Percentiles rank a stretch among this genome's conserved stretches.
Evolutionary conservation across 2,329 filamentous ascomycete genomes (phyloP).

Genomic region (Podosphaera aphanis): DNA sequence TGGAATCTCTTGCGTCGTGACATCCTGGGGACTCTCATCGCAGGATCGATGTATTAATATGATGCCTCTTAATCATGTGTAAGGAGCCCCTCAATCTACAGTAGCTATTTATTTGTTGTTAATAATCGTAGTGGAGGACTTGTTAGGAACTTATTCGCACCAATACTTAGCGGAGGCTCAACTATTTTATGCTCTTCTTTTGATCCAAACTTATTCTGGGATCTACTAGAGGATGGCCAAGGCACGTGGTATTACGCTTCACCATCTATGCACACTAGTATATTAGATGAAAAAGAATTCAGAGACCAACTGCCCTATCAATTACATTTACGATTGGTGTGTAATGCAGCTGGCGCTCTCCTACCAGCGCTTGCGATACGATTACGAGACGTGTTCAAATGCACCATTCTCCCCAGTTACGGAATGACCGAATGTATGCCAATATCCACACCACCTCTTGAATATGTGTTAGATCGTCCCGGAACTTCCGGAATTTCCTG

Average conservation of each 20-base stretch:
- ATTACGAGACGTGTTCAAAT: constrained; percentile 26
- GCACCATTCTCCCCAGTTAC: constrained; percentile 29
- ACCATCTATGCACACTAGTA: constrained; percentile 31
- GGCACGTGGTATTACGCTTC: constrained; percentile 36
- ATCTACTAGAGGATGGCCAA: constrained; percentile 23
- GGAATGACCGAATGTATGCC: constrained; percentile 39
- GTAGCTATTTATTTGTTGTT: not conserved
- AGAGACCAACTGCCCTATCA: constrained; percentile 19
- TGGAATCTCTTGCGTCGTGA: constrained; percentile 27
- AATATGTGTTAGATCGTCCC: constrained; percentile 26
- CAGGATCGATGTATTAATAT: constrained; percentile 30
- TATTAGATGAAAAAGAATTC: constrained; percentile 22
- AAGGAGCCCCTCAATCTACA: not conserved
- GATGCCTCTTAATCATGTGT: constrained; percentile 33
- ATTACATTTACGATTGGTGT: constrained; percentile 26
- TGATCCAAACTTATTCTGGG: constrained; percentile 32
- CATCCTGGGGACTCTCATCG: constrained; percentile 26
- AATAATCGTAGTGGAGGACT: constrained; percentile 20
- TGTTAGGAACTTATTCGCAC: constrained; percentile 29
- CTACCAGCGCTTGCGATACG: constrained; percentile 26
- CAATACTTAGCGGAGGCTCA: constrained; percentile 28
- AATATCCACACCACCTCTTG: constrained; percentile 29
- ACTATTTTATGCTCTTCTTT: constrained; percentile 30
- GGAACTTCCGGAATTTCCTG: constrained; percentile 29
- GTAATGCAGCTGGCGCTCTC: constrained; percentile 30